Conservation (phyloP, 1,139 yeast species). For the Debaryomyces robertsiae region DNA sequence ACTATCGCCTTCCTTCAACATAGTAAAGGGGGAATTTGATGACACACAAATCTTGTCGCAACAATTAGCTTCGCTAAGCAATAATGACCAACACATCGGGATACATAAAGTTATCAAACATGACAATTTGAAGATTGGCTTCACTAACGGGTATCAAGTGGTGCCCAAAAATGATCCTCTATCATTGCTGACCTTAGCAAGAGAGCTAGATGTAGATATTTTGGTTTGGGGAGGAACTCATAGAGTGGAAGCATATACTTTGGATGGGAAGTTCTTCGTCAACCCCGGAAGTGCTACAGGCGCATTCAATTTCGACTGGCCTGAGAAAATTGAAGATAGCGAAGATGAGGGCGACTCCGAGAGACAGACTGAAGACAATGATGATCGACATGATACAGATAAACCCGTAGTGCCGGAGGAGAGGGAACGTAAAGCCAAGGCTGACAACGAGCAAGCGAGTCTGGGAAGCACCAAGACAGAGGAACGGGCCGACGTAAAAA, state of each 20-base stretch:
- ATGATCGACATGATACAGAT: slow-evolving; percentile 16
- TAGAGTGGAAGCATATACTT: slow-evolving; percentile 86
- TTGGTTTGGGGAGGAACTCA: slow-evolving; percentile 97
- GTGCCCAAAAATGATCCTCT: slow-evolving; percentile 89
- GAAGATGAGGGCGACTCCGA: slow-evolving; percentile 36
- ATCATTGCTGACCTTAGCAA: slow-evolving; percentile 76
- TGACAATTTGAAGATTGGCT: slow-evolving; percentile 78
- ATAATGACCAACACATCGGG: slow-evolving; percentile 55
- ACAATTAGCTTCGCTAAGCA: slow-evolving; percentile 30
- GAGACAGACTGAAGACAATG: slow-evolving; percentile 37
- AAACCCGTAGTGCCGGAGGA: slow-evolving; percentile 12
- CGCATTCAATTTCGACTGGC: slow-evolving; percentile 62
- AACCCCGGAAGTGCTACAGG: slow-evolving; percentile 98
- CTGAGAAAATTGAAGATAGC: slow-evolving; percentile 46
- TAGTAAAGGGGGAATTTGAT: slow-evolving; percentile 81
- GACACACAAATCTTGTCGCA: slow-evolving; percentile 36
- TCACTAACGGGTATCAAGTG: slow-evolving; percentile 80
- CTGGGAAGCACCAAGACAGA: slow-evolving; percentile 16
- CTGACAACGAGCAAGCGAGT: slow-evolving; percentile 13
- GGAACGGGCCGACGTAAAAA: slow-evolving; percentile 31
- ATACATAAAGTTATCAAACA: slow-evolving; percentile 63
- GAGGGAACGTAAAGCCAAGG: slow-evolving; percentile 18
- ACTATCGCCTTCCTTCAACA: slow-evolving; percentile 70
- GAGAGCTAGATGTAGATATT: slow-evolving; percentile 90
- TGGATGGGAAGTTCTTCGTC: slow-evolving; percentile 89